Evolutionary conservation across 495 filamentous ascomycete genomes (phyloP).

Genomic region (Penicillium cosmopolitanum): DNA sequence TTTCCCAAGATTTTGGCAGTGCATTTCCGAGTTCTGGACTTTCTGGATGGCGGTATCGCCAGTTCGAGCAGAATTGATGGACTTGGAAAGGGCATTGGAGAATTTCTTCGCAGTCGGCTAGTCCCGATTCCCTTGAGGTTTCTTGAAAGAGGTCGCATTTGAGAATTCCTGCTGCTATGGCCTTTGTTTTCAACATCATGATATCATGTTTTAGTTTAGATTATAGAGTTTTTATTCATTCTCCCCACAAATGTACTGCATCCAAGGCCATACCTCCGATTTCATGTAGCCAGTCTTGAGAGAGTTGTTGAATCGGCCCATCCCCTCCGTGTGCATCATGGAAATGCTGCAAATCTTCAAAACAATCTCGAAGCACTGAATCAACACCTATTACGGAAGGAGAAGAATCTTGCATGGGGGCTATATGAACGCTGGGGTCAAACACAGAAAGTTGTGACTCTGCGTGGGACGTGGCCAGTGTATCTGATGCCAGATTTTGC

Average conservation of each 20-base stretch:
- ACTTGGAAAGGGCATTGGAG: constrained; percentile 56
- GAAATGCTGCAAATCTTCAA: constrained; percentile 26
- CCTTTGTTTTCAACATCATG: background rate
- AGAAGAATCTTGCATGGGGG: constrained; percentile 8
- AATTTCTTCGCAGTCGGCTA: constrained; percentile 47
- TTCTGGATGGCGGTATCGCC: constrained; percentile 53
- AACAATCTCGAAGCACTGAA: constrained; percentile 26
- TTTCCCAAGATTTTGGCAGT: constrained; percentile 40
- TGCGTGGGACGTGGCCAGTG: background rate
- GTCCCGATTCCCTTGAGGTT: constrained; percentile 43
- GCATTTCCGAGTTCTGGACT: constrained; percentile 55
- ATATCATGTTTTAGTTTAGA: background rate
- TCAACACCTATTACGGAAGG: constrained; percentile 18
- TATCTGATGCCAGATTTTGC: background rate
- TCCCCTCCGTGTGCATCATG: constrained; percentile 15
- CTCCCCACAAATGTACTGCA: constrained; percentile 2
- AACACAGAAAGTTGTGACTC: background rate
- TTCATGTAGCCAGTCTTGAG: constrained; percentile 31
- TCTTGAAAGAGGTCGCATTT: constrained; percentile 4
- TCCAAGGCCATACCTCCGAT: constrained; percentile 20
- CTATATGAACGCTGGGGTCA: background rate
- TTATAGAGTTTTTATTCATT: background rate
- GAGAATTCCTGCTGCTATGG: background rate
- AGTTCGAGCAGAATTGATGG: constrained; percentile 50
- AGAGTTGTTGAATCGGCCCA: constrained; percentile 27